A percentile compares a stretch with the other conserved stretches of the same genome.
phyloP scores from a whole-genome alignment of 495 filamentous ascomycete species.

The Tuber brumale region DNA sequence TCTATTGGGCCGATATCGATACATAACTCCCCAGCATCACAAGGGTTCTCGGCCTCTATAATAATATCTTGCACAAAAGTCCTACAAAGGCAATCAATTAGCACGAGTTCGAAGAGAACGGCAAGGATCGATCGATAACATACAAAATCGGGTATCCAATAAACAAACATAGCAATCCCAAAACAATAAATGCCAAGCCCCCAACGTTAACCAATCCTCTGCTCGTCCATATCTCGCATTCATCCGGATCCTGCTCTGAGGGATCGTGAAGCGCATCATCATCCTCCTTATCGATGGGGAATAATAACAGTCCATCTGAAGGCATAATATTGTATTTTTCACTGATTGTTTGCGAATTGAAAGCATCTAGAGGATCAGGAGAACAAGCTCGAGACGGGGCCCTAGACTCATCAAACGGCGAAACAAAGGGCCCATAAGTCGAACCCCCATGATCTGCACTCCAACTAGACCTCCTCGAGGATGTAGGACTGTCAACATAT shows the following conservation, averaged over 20 bases:
- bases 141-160: slow-evolving; percentile 71
- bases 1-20: slow-evolving; percentile 53
- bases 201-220: slow-evolving; percentile 64
- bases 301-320: slow-evolving; percentile 58
- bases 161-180: slow-evolving; percentile 62
- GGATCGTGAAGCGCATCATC: slow-evolving; percentile 73
- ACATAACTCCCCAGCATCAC: slow-evolving; percentile 44
- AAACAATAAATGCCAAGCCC: slow-evolving; percentile 54
- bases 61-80: slow-evolving; percentile 50
- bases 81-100: slow-evolving; percentile 42
- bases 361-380: slow-evolving; percentile 48
- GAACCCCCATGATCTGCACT: slow-evolving; percentile 56
- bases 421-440: slow-evolving; percentile 47
- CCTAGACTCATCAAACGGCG: slow-evolving; percentile 46
- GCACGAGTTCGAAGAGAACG: background rate
- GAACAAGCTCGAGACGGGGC: slow-evolving; percentile 39
- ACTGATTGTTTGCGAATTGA: slow-evolving; percentile 71
- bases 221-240: slow-evolving; percentile 63
- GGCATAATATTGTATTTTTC: slow-evolving; percentile 75
- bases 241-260: slow-evolving; percentile 55
- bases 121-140: slow-evolving; percentile 33
- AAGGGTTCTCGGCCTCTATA: background rate
- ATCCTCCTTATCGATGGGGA: slow-evolving; percentile 71
- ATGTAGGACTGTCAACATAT: slow-evolving; percentile 37
- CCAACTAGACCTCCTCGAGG: slow-evolving; percentile 58